Conservation (phyloP, 2,329 filamentous ascomycete species). For the Ascosphaera apis region DNA sequence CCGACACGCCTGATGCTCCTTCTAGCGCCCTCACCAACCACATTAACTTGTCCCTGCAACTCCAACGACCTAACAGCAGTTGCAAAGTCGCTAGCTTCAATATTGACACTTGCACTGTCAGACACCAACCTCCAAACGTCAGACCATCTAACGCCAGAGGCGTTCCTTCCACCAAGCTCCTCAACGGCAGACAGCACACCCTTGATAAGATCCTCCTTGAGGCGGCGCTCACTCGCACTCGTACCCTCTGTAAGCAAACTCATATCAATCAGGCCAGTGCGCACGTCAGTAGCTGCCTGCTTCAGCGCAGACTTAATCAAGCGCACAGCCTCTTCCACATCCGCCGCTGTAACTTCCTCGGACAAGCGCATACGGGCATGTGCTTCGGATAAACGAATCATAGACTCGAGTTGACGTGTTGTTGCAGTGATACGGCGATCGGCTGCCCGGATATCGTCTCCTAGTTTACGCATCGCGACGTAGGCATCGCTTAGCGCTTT, state of each 20-base stretch:
- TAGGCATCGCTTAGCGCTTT: slow-evolving; percentile 68
- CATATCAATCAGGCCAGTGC: slow-evolving; percentile 92
- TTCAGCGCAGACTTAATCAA: slow-evolving; percentile 88
- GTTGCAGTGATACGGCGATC: slow-evolving; percentile 97
- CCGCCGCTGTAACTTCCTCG: slow-evolving; percentile 47
- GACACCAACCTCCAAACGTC: slow-evolving; percentile 52
- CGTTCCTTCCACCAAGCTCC: slow-evolving; percentile 45
- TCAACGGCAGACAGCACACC: slow-evolving; percentile 55
- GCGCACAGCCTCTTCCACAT: slow-evolving; percentile 77
- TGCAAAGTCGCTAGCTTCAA: slow-evolving; percentile 61
- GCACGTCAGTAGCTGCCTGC: slow-evolving; percentile 81
- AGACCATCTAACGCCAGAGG: slow-evolving; percentile 48
- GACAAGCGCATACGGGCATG: slow-evolving; percentile 95
- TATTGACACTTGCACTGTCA: slow-evolving; percentile 43
- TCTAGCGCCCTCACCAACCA: slow-evolving; percentile 65
- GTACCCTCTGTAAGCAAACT: slow-evolving; percentile 85
- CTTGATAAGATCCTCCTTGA: slow-evolving; percentile 63
- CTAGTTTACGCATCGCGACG: slow-evolving; percentile 83
- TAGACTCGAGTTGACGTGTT: slow-evolving; percentile 85
- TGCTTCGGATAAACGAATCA: slow-evolving; percentile 91
- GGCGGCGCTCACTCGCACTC: slow-evolving; percentile 60
- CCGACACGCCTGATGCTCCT: slow-evolving; percentile 59
- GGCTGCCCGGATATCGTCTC: slow-evolving; percentile 60
- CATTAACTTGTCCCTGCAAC: slow-evolving; percentile 58
- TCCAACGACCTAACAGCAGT: slow-evolving; percentile 63